Evolutionary conservation across 2,329 filamentous ascomycete genomes (phyloP), one percentile per base, ranked within the genome.

Genomic region (Paracoccidioides brasiliensis): DNA sequence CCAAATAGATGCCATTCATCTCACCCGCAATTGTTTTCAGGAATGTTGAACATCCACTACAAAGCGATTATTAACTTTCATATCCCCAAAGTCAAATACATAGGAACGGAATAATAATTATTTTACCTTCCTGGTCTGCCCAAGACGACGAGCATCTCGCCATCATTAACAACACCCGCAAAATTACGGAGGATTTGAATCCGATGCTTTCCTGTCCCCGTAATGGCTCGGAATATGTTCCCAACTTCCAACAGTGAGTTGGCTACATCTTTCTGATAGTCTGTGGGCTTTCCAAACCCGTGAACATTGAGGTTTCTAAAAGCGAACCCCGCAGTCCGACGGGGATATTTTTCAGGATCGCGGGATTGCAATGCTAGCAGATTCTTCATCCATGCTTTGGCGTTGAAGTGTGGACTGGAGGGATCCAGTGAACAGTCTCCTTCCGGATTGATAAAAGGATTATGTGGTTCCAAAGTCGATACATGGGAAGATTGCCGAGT

Each of bases 11-110:
- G 52, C 89, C 89, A 62, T 90, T 84, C 30, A 85, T 88, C 70
- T 94, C 88, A 58, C 88, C 88, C 2, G 88, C 81, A 62, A 94
- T 81, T 0, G 88, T 88, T 74, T 93, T 94, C 56, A 94, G 75
- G 60, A 93, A 83, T 1, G 88, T 94, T 14, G 86, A 88, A 69
- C 89, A 95, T 55, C 72, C 72, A 56, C 70, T 70, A 52, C 61
- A 30, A n/a, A 15, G 7, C 15, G 4, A 14, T 43, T 45, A 46
- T 8, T 6, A 55, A 45, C 52, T 43, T 7, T 22, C 61, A 33
- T 15, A 42, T 5, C n/a, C 43, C 33, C 3, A 44, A 30, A 15
- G 28, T 14, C n/a, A 6, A 14, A 44, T 2, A 37, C 6, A 44
- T 8, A 40, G 37, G 22, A 42, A 48, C 12, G 14, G 14, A 32